Base-by-base conservation (phyloP, 192 early-diverging fungal genomes). In the Backusella liffmaniae region DNA sequence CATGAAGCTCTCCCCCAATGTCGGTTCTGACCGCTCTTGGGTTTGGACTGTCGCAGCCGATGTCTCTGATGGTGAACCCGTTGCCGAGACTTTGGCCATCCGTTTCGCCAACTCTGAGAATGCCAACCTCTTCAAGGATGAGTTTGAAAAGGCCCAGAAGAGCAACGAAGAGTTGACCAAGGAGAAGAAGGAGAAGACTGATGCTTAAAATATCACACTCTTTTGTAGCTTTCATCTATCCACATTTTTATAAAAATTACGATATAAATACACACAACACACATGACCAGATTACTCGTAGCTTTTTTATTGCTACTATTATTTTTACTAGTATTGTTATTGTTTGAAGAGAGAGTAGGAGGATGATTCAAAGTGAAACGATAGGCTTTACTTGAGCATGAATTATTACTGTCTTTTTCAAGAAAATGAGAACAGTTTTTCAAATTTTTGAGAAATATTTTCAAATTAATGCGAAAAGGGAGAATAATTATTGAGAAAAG, bases 11-110 rank as follows among this genome's bases (percentile, higher is more conserved):
- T 88, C 90, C 30, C 93, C 98, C 39, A 99, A 99, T 79, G 92
- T 99, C 70, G 97, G 96, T 62, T 97, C 96, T 37, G 98, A 99
- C 87, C 96, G 97, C 75, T 98, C 96, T 39, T 99, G 98, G 98
- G 98, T 99, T 21, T 99, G 94, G 94, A 97, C 90, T 75, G 94
- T 92, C 67, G 82, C 91, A 32, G 89, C 94, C 67, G 98, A 99
- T 76, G 88, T 95, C 67, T 94, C 97, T 35, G 98, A 99, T 39
- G 97, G 92, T 26, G 93, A 94, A 82, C 76, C 89, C n/a, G 84
- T 89, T 67, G 87, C 89, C 51, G 94, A 98, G 86, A 86, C 94
- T 23, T 88, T 99, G 51, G 98, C 98, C 46, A 96, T 98, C 76
- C 93, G 98, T 73, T 97, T 99, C 74, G 95, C 92, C 78, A 98